Evolutionary conservation across 2,329 filamentous ascomycete genomes (phyloP).

Genomic region (Apiospora marii): DNA sequence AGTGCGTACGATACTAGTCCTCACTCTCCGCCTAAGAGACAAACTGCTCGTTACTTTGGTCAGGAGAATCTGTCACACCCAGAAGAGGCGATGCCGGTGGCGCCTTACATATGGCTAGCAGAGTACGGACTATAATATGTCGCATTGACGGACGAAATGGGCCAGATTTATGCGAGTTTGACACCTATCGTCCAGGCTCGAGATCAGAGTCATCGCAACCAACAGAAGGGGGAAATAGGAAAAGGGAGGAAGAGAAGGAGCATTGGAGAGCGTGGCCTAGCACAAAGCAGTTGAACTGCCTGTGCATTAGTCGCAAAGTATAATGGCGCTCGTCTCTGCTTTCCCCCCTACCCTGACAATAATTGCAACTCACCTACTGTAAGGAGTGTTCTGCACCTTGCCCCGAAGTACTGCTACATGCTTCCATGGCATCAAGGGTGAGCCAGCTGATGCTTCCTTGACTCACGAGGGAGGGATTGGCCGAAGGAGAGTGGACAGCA

Average conservation of each 20-base stretch:
- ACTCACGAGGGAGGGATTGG: conserved; percentile 1
- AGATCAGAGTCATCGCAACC: not conserved
- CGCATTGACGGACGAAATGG: not conserved
- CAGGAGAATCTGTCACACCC: not conserved
- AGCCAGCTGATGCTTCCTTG: conserved; percentile 8
- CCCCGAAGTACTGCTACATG: conserved; percentile 12
- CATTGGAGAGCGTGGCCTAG: conserved; percentile 6
- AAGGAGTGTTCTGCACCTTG: conserved; percentile 4
- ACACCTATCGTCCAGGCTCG: not conserved
- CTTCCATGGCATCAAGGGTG: conserved; percentile 14
- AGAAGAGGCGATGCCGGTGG: not conserved
- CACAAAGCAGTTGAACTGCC: not conserved
- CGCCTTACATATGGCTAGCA: not conserved
- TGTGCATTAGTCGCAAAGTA: conserved; percentile 17
- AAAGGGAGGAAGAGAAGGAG: conserved; percentile 2
- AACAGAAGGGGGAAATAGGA: not conserved
- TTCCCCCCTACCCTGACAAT: conserved; percentile 1
- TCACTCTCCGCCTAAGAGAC: not conserved
- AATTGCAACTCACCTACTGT: not conserved
- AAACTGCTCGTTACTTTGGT: not conserved
- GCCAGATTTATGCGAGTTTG: not conserved
- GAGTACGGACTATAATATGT: not conserved
- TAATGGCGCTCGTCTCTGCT: not conserved
- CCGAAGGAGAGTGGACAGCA: conserved; percentile 11
- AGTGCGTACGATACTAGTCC: conserved; percentile 1